Percentiles rank a stretch among this genome's conserved stretches.
These are phyloP conservation scores for Sphaerobolus stellatus DNA, from an alignment of 1,284 basidiomycete species.

Conservation along the genomic window DNA sequence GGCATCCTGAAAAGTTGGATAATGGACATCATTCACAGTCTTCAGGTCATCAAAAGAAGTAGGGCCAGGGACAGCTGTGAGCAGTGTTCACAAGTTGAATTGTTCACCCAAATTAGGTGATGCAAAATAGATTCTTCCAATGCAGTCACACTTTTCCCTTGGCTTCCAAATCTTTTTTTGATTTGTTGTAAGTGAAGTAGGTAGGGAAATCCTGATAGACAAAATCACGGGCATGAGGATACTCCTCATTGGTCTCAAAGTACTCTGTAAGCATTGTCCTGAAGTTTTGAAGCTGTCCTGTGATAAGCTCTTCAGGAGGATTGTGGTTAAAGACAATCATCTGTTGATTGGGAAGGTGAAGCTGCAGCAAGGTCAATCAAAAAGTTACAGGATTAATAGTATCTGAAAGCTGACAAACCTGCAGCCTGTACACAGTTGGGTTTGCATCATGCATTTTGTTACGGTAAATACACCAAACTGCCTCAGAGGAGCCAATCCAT, in stretches of 20 bases:
- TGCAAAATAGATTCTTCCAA: slow-evolving; percentile 41
- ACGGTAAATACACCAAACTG: slow-evolving; percentile 35
- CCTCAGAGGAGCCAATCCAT: slow-evolving; percentile 40
- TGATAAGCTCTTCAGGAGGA: slow-evolving; percentile 24
- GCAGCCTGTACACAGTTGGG: slow-evolving; percentile 39
- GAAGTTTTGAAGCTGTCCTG: slow-evolving; percentile 23
- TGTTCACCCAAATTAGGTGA: slow-evolving; percentile 32
- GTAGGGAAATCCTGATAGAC: slow-evolving; percentile 46
- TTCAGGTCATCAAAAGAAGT: slow-evolving; percentile 35
- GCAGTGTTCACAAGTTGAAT: slow-evolving; percentile 39
- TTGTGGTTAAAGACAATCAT: slow-evolving; percentile 35
- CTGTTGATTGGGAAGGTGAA: slow-evolving; percentile 25
- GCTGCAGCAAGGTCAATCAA: too few species aligned
- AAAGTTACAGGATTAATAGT: too few species aligned
- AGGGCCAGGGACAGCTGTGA: slow-evolving; percentile 36
- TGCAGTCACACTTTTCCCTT: slow-evolving; percentile 23
- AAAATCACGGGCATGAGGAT: slow-evolving; percentile 25
- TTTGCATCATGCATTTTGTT: slow-evolving; percentile 33
- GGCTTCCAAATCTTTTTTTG: slow-evolving; percentile 27
- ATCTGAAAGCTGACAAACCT: too few species aligned
- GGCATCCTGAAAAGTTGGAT: slow-evolving; percentile 34
- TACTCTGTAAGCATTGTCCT: slow-evolving; percentile 38
- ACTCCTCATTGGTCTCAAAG: slow-evolving; percentile 40
- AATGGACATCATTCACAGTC: slow-evolving; percentile 24
- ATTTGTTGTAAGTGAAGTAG: slow-evolving; percentile 21